A percentile compares a stretch with the other conserved stretches of the same genome.
phyloP scores from a whole-genome alignment of 2,329 filamentous ascomycete species.

The Calonectria pseudoturangicola region DNA sequence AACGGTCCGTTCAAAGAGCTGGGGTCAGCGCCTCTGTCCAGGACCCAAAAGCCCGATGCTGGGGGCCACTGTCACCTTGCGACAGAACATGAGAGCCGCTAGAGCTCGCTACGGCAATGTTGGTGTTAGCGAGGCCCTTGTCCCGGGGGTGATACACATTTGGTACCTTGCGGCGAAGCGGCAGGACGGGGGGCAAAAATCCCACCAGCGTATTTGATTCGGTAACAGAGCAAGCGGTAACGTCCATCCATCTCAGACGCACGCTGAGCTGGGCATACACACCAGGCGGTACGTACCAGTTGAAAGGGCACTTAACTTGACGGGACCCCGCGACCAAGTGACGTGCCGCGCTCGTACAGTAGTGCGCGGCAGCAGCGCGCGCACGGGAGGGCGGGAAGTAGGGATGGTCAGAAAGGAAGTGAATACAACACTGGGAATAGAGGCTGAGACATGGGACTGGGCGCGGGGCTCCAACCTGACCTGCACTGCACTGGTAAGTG shows the following conservation, averaged over 20 bases:
- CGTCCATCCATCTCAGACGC: slow-evolving; percentile 26
- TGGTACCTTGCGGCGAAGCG: slow-evolving; percentile 30
- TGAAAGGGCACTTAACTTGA: slow-evolving; percentile 38
- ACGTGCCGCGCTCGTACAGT: slow-evolving; percentile 52
- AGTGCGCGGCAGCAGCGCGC: slow-evolving; percentile 47
- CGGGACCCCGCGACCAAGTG: slow-evolving; percentile 48
- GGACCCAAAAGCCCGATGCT: slow-evolving; percentile 29
- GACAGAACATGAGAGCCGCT: slow-evolving; percentile 40
- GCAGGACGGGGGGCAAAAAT: background rate
- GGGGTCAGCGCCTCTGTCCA: slow-evolving; percentile 40
- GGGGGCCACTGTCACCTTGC: slow-evolving; percentile 44
- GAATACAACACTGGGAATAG: slow-evolving; percentile 22
- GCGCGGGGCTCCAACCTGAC: slow-evolving; percentile 14
- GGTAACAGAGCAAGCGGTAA: slow-evolving; percentile 13
- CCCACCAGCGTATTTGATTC: slow-evolving; percentile 7
- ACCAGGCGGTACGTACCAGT: slow-evolving; percentile 36
- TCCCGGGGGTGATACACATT: slow-evolving; percentile 32
- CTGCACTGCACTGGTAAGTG: slow-evolving; percentile 27
- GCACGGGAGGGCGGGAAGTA: slow-evolving; percentile 33
- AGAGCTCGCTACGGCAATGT: slow-evolving; percentile 38
- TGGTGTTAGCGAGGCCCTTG: slow-evolving; percentile 40
- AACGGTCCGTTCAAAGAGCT: slow-evolving; percentile 51
- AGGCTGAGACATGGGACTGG: slow-evolving; percentile 26
- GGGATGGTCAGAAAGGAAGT: slow-evolving; percentile 24
- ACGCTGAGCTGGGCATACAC: background rate